Base-by-base conservation (phyloP, 1,139 yeast species). In the Diutina sp. region DNA sequence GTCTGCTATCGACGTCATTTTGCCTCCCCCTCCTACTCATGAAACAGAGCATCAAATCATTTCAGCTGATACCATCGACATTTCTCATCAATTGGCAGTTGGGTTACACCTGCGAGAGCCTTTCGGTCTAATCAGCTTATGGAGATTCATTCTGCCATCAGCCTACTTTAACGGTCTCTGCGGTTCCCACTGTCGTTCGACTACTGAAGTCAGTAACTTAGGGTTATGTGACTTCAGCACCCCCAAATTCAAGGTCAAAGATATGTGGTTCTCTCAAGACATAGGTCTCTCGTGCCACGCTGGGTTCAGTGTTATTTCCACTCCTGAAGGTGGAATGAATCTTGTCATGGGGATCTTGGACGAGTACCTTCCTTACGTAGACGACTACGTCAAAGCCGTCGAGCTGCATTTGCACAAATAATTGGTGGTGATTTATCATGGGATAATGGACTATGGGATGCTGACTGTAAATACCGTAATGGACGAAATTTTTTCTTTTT, bases 251-350 rank as follows among this genome's bases (percentile, higher is more conserved):
- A 30, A 32, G 12, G 53, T 32, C 7, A 38, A 50, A 8, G 32
- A 50, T n/a, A 32, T 50, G 45, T 50, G 53, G 53, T 50, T 50
- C 32, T 28, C 41, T 30, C 53, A 50, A 21, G 53, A 50, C 16
- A 16, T 50, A 2, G 53, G 53, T 5, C 12, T 32, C 4, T 38
- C 32, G 53, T 30, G 41, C 28, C 44, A 32, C 2, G 28, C 32
- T 30, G 53, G 53, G 5, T 50, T 50, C n/a, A 28, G 41, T 3
- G 53, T 50, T 8, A 18, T 50, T 6, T 16, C 32, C 41, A 30
- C 45, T 9, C 53, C 53, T n/a, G n/a, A 12, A 6, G 53, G 53
- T n/a, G 53, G 53, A 6, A 50, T 32, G 44, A 50, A 50, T 18
- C 14, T 50, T 12, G 53, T 50, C 8, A 29, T 50, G 53, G 41